These are phyloP conservation scores for Erodium texanum DNA, from an alignment of 441 rosid genomes.

Conservation along the genomic window DNA sequence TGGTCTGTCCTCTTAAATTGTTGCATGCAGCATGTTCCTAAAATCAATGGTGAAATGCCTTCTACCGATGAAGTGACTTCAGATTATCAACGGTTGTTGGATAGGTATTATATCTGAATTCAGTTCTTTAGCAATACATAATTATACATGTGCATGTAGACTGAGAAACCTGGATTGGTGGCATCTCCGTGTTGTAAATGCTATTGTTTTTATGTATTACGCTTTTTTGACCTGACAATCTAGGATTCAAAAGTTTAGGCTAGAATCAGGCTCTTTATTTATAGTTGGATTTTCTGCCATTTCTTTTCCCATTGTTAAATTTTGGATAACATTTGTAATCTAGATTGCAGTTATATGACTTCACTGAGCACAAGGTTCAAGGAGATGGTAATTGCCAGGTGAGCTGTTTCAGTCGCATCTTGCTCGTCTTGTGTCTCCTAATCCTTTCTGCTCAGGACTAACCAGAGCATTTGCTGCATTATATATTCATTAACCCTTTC, in stretches of 20 bases:
- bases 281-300: not conserved
- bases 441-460: too few relatives aligned
- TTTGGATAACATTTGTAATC: not conserved
- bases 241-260: too few relatives aligned
- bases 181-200: too few relatives aligned
- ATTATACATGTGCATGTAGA: too few relatives aligned
- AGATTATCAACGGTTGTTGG: slow-evolving; percentile 58
- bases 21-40: slow-evolving; percentile 50
- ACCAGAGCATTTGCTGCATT: too few relatives aligned
- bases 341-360: slow-evolving; percentile 42
- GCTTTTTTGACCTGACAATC: too few relatives aligned
- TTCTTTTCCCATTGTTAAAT: not conserved
- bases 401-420: slow-evolving; percentile 12
- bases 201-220: too few relatives aligned
- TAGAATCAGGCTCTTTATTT: too few relatives aligned
- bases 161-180: too few relatives aligned
- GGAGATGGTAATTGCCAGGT: slow-evolving; percentile 76
- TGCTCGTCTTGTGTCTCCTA: not conserved
- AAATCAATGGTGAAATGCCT: slow-evolving; percentile 67
- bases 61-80: slow-evolving; percentile 61
- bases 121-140: not conserved
- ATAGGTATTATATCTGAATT: slow-evolving; percentile 30
- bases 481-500: not conserved
- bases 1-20: slow-evolving; percentile 1
- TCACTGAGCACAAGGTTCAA: slow-evolving; percentile 45